phyloP scores from a whole-genome alignment of 495 filamentous ascomycete genomes.

The Aspergillus affinis region DNA sequence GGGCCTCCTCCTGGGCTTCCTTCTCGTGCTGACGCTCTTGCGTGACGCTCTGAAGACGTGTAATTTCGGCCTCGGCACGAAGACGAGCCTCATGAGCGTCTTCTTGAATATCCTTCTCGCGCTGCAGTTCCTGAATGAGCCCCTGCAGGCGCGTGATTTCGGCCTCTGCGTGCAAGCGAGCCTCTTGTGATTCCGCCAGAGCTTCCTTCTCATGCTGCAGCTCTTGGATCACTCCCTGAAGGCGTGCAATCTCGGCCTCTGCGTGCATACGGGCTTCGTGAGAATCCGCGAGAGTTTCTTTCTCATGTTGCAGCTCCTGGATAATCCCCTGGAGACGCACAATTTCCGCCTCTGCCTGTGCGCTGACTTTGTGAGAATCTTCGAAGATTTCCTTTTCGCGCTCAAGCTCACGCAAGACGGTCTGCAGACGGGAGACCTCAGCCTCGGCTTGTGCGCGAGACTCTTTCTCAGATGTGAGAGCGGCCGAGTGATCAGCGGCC shows the following conservation, averaged over 20 bases:
- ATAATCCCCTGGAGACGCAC: constrained; percentile 33
- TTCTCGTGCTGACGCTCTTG: constrained; percentile 1
- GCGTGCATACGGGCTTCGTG: constrained; percentile 45
- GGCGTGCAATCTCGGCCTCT: constrained; percentile 21
- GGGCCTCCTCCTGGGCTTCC: constrained; percentile 4
- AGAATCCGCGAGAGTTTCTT: constrained; percentile 36
- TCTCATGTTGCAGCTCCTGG: constrained; percentile 30
- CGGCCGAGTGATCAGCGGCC: constrained; percentile 28
- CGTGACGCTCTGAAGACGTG: constrained; percentile 2
- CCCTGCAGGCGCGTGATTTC: constrained; percentile 24
- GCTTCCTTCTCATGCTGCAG: constrained; percentile 13
- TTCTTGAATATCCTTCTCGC: constrained; percentile 27
- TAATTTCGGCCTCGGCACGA: constrained; percentile 11
- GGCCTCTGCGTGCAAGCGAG: constrained; percentile 17
- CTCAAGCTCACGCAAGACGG: constrained; percentile 13
- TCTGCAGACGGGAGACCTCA: constrained; percentile 7
- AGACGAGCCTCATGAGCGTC: constrained; percentile 51
- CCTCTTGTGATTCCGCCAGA: constrained; percentile 6
- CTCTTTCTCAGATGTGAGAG: constrained; percentile 52
- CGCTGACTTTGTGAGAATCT: constrained; percentile 22
- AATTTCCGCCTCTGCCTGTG: constrained; percentile 53
- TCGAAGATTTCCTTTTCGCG: constrained; percentile 8
- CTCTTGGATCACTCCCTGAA: constrained; percentile 17
- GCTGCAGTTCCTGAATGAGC: constrained; percentile 27
- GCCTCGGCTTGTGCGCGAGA: constrained; percentile 32